A percentile compares a stretch with the other conserved stretches of the same genome.
phyloP scores from a whole-genome alignment of 73 alveolate genomes.

The Stentor roeselii region DNA sequence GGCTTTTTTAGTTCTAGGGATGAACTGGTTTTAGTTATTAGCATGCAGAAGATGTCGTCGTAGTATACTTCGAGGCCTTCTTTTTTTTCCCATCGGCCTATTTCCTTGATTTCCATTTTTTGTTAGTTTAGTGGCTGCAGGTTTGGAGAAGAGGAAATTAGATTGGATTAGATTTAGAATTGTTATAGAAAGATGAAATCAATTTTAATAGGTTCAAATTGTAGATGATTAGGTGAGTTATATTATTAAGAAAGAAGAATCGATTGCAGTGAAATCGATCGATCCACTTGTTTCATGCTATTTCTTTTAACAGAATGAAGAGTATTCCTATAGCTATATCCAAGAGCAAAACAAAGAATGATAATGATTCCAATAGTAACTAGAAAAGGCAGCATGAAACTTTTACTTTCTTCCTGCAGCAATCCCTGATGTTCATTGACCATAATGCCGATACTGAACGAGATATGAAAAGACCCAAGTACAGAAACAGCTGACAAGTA shows the following conservation, averaged over 20 bases:
- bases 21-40: background rate
- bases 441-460: background rate
- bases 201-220: no score
- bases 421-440: background rate
- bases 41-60: background rate
- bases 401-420: background rate
- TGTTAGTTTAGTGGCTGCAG: no score
- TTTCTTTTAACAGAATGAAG: no score
- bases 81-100: background rate
- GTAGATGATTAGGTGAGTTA: no score
- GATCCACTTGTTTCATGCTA: background rate
- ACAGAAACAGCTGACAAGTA: background rate
- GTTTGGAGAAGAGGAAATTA: no score
- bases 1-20: background rate
- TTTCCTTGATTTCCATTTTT: background rate
- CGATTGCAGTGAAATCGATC: background rate
- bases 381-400: background rate
- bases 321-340: background rate
- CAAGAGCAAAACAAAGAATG: background rate
- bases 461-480: background rate
- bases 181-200: no score
- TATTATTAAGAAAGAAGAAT: no score
- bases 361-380: background rate
- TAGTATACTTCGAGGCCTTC: background rate
- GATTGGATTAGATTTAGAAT: no score